Conservation (phyloP, 441 rosid species). For the Populus hybrid region DNA sequence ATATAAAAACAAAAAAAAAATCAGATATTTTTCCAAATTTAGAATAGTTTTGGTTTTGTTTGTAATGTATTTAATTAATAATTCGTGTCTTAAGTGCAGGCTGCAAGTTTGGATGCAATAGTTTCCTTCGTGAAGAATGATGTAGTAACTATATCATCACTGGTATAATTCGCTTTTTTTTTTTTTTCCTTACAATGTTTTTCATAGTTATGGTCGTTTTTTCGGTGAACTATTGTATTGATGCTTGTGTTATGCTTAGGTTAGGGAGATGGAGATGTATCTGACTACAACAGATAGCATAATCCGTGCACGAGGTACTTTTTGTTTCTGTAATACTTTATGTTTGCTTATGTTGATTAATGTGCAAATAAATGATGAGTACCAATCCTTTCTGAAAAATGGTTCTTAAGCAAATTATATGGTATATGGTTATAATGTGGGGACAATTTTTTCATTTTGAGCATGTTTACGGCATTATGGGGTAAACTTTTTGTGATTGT, state of each 20-base stretch:
- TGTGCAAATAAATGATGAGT: background rate
- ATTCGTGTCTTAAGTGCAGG: slow-evolving; percentile 36
- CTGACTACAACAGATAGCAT: slow-evolving; percentile 65
- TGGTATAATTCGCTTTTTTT: slow-evolving; percentile 43
- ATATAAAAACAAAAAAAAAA: too few relatives aligned
- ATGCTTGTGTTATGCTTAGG: slow-evolving; percentile 35
- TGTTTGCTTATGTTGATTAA: background rate
- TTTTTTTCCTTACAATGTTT: background rate
- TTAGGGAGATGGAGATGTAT: slow-evolving; percentile 82
- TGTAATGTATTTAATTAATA: slow-evolving; percentile 2
- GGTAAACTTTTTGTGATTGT: background rate
- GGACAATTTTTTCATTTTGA: background rate
- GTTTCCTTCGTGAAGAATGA: slow-evolving; percentile 58
- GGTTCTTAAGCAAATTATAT: background rate
- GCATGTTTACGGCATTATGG: background rate
- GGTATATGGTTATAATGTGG: background rate
- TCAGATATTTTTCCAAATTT: background rate
- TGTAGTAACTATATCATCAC: slow-evolving; percentile 39
- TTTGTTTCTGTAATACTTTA: background rate
- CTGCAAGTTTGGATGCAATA: slow-evolving; percentile 56
- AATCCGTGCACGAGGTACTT: slow-evolving; percentile 73
- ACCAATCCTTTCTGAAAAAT: background rate
- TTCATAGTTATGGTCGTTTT: background rate
- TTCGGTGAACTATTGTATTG: background rate
- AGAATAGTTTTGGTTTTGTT: background rate